Conservation (phyloP, 208 protist genomes). For the Leishmania turanica region DNA sequence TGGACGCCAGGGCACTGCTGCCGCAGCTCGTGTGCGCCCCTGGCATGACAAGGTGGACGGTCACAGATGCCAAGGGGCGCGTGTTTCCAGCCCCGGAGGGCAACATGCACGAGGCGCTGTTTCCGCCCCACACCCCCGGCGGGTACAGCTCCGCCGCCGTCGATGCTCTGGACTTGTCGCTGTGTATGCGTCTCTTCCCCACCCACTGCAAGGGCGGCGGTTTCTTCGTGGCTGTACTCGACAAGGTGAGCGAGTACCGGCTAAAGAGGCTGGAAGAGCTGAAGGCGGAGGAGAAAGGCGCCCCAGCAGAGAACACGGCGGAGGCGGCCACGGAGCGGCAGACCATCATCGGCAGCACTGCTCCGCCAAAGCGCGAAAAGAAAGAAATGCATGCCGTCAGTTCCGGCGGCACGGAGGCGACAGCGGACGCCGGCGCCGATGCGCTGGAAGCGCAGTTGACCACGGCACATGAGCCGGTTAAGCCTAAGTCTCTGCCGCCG, state of each 20-base stretch:
- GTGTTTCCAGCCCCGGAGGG: constrained; percentile 40
- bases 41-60: constrained; percentile 88
- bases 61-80: constrained; percentile 68
- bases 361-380: constrained; percentile 23
- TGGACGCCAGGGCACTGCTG: constrained; percentile 85
- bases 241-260: constrained; percentile 80
- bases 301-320: neutral
- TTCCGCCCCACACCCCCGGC: constrained; percentile 74
- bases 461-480: constrained; percentile 2
- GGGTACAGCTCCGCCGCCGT: constrained; percentile 68
- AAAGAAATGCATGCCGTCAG: constrained; percentile 14
- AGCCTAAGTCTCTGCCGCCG: constrained; percentile 50
- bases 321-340: neutral
- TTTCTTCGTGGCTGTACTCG: constrained; percentile 97
- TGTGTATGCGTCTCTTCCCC: constrained; percentile 95
- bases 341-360: neutral
- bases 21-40: constrained; percentile 65
- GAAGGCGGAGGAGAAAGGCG: constrained; percentile 10
- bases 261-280: constrained; percentile 34
- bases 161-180: constrained; percentile 65
- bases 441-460: constrained; percentile 7
- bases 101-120: constrained; percentile 73
- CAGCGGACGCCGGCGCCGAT: constrained; percentile 3
- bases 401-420: neutral
- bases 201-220: constrained; percentile 95